Evolutionary conservation across 2,329 filamentous ascomycete genomes (phyloP).

Genomic region (Aplosporella prunicola): DNA sequence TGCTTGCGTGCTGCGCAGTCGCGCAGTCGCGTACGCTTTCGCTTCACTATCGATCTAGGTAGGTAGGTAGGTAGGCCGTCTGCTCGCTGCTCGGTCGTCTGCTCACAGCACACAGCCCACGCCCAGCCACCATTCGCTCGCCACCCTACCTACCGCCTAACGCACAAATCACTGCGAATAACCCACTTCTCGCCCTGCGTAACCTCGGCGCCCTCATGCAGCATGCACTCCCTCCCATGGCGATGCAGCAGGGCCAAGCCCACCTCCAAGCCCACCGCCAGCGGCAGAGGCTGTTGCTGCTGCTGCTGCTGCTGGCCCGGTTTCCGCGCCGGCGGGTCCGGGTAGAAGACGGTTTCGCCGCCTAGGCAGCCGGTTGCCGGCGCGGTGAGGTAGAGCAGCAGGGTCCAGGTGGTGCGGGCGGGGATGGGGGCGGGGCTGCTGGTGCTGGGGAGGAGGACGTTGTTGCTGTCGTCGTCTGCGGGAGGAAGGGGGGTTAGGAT

Average conservation of each 20-base stretch:
- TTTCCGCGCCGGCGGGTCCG: slow-evolving; percentile 49
- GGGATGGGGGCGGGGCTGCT: slow-evolving; percentile 26
- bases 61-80: no score
- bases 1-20: no score
- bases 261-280: slow-evolving; percentile 66
- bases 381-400: slow-evolving; percentile 78
- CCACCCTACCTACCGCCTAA: slow-evolving; percentile 38
- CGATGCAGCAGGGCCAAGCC: slow-evolving; percentile 80
- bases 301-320: slow-evolving; percentile 36
- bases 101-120: no score
- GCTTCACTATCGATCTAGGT: no score
- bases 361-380: slow-evolving; percentile 65
- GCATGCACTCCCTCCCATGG: slow-evolving; percentile 79
- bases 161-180: slow-evolving; percentile 71
- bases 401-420: slow-evolving; percentile 79
- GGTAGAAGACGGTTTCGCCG: slow-evolving; percentile 88
- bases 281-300: slow-evolving; percentile 45
- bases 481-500: no score
- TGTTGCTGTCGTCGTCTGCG: slow-evolving; percentile 81
- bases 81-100: no score
- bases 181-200: slow-evolving; percentile 82
- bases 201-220: slow-evolving; percentile 81
- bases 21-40: no score
- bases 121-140: no score
- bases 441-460: slow-evolving; percentile 46